Evolutionary conservation across 2,329 filamentous ascomycete species (phyloP).

Genomic region (Colletotrichum destructivum): DNA sequence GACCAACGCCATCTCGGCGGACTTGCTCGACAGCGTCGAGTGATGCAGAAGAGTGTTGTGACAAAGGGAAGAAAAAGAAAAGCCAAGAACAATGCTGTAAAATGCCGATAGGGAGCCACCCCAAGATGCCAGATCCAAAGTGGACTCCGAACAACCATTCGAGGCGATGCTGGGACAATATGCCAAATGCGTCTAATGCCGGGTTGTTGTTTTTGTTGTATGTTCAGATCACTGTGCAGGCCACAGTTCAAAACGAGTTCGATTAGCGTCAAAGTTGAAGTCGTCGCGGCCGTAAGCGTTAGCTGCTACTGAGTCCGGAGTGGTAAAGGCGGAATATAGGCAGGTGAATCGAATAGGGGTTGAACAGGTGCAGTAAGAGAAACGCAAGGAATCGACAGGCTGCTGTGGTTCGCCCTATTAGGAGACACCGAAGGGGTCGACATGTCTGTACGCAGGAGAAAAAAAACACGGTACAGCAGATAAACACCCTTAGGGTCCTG

Average conservation of each 20-base stretch:
- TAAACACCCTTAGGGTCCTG: conserved; percentile 11
- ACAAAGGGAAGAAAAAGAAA: conserved; percentile 44
- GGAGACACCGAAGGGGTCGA: conserved; percentile 28
- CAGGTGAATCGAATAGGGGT: conserved; percentile 42
- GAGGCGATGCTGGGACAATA: conserved; percentile 46
- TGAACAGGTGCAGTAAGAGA: conserved; percentile 41
- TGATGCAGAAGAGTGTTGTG: conserved; percentile 36
- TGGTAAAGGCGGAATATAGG: conserved; percentile 35
- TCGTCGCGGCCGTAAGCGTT: conserved; percentile 40
- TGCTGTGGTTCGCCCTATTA: conserved; percentile 44
- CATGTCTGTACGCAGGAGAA: conserved; percentile 16
- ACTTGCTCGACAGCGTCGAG: conserved; percentile 25
- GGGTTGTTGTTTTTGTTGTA: conserved; percentile 38
- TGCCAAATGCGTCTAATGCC: conserved; percentile 49
- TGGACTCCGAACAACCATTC: conserved; percentile 46
- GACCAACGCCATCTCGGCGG: conserved; percentile 29
- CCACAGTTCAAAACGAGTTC: conserved; percentile 40
- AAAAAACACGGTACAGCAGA: conserved; percentile 6
- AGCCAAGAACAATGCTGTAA: conserved; percentile 41
- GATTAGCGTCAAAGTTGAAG: conserved; percentile 40
- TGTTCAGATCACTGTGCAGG: conserved; percentile 37
- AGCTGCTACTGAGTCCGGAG: conserved; percentile 35
- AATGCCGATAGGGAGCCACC: conserved; percentile 42
- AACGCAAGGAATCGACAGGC: conserved; percentile 41
- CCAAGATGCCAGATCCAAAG: conserved; percentile 48